phyloP scores from a whole-genome alignment of 2,329 filamentous ascomycete genomes.

The Corinectria fuckeliana region DNA sequence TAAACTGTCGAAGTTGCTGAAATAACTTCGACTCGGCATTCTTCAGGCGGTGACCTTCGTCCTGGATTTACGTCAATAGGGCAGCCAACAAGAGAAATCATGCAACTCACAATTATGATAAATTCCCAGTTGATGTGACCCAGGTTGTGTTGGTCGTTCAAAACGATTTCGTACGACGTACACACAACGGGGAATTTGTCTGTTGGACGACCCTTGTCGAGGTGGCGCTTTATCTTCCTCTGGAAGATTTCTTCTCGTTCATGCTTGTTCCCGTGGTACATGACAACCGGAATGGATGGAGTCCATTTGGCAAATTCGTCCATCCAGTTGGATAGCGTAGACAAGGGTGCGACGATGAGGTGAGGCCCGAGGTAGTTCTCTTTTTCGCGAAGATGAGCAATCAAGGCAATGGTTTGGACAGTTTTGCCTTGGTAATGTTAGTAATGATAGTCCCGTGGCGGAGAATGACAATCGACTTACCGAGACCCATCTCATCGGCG shows the following conservation, averaged over 20 bases:
- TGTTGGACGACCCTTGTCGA: conserved; percentile 64
- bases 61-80: conserved; percentile 54
- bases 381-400: conserved; percentile 86
- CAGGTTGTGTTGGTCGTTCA: conserved; percentile 84
- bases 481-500: conserved; percentile 91
- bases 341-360: conserved; percentile 86
- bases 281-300: conserved; percentile 82
- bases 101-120: conserved; percentile 80
- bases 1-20: conserved; percentile 84
- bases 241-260: conserved; percentile 79
- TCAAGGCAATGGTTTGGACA: conserved; percentile 85
- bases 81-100: rapidly evolving
- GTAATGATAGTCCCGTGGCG: not conserved
- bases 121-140: conserved; percentile 93
- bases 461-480: conserved; percentile 46
- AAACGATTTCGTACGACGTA: conserved; percentile 95
- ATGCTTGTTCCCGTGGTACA: conserved; percentile 87
- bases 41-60: conserved; percentile 97
- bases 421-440: conserved; percentile 71
- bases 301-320: conserved; percentile 93
- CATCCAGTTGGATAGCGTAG: conserved; percentile 94
- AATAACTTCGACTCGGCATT: conserved; percentile 95
- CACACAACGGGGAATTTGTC: conserved; percentile 87
- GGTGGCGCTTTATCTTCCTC: conserved; percentile 72
- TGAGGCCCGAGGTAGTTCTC: conserved; percentile 86